Evolutionary conservation across 202 grass and related monocot species (phyloP), one percentile per base, ranked within the genome.

Genomic region (Zizania palustris): DNA sequence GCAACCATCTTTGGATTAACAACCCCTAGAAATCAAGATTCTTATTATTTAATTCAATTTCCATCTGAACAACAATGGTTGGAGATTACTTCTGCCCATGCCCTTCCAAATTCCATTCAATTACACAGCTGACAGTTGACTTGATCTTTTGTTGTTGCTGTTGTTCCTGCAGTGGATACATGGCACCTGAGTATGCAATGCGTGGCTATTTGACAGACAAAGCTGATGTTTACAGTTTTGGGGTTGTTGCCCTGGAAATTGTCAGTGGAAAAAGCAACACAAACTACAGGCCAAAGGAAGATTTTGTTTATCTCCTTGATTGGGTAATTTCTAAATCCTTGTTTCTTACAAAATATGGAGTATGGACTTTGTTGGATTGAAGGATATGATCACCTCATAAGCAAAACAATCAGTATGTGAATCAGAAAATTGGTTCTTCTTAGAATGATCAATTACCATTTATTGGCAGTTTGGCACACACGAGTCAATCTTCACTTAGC

Each of bases 161-260:
- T 73, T 54, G 54, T 85, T 77, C 28, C 77, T 92, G 72, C 77
- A 97, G 94, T 65, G 94, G 91, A 73, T 97, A 97, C 82, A 97
- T 97, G 90, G 93, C 90, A 76, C 94, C 91, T 82, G 88, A 97
- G 80, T 97, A 97, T 75, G 91, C 91, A 80, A 94, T 98, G 91
- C 75, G 89, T 85, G 95, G 95, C 65, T 92, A 92, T 90, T 88
- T 94, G 48, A 94, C 95, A 33, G 85, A 90, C 3, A 98, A 98
- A 83, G 95, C 91, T 84, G 91, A 94, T 87, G 80, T 92, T 44
- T 98, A 98, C 68, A 94, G 95, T 71, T 98, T 98, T 79, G 95
- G 91, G 16, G 89, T 94, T 18, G 91, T 98, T 83, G 86, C 85
- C 86, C 82, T 97, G 73, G 94, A 97, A 80, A 84, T 88, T 51